phyloP scores from a whole-genome alignment of 192 early-diverging fungal genomes.

The Dissophora ornata region DNA sequence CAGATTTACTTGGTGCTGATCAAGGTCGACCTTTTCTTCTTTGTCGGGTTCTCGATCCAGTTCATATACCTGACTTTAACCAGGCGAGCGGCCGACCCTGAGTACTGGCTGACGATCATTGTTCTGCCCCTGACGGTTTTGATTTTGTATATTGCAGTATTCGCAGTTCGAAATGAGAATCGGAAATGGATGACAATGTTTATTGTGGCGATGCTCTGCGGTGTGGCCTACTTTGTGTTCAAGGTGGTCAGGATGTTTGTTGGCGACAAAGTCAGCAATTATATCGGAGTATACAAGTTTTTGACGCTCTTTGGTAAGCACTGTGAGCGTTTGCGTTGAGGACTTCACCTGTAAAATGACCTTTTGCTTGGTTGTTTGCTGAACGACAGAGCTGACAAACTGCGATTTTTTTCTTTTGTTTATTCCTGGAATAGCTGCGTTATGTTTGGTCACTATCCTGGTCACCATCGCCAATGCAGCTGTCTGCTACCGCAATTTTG shows the following conservation, averaged over 20 bases:
- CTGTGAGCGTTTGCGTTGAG: constrained; percentile 2
- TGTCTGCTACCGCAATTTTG: constrained; percentile 68
- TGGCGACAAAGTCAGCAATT: constrained; percentile 55
- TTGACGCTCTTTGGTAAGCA: constrained; percentile 78
- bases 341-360: no score
- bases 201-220: constrained; percentile 68
- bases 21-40: constrained; percentile 89
- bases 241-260: constrained; percentile 72
- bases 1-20: constrained; percentile 85
- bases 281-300: constrained; percentile 65
- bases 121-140: constrained; percentile 69
- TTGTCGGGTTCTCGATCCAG: constrained; percentile 77
- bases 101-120: constrained; percentile 64
- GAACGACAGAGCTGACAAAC: no score
- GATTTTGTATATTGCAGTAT: constrained; percentile 73
- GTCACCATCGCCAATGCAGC: constrained; percentile 61
- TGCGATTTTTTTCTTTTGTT: constrained; percentile 4
- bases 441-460: constrained; percentile 62
- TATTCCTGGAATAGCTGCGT: constrained; percentile 40
- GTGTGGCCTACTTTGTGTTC: constrained; percentile 75
- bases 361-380: constrained; percentile 69
- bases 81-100: constrained; percentile 55
- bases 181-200: constrained; percentile 67
- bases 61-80: constrained; percentile 43
- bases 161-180: constrained; percentile 76